phyloP scores from a whole-genome alignment of 2,329 filamentous ascomycete genomes.

The Colletotrichum filicis region DNA sequence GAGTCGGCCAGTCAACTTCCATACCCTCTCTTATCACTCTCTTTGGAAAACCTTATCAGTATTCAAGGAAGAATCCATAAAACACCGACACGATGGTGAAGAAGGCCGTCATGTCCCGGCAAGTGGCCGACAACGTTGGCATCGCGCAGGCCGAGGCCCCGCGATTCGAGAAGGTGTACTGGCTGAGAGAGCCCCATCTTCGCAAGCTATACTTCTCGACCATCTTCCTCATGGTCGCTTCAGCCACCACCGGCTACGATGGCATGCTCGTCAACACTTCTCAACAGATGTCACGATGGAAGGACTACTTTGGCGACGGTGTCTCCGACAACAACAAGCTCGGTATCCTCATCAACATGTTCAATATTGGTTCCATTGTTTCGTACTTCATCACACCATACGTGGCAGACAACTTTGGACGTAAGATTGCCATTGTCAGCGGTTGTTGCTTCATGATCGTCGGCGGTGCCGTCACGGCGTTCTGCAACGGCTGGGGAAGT shows the following conservation, averaged over 20 bases:
- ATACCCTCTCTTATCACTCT: constrained; percentile 13
- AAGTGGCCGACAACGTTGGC: constrained; percentile 45
- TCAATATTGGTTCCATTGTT: constrained; percentile 61
- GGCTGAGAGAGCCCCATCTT: constrained; percentile 67
- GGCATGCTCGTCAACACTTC: constrained; percentile 70
- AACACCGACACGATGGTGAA: constrained; percentile 30
- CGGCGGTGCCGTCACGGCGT: constrained; percentile 54
- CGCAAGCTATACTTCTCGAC: constrained; percentile 65
- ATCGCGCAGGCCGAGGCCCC: constrained; percentile 57
- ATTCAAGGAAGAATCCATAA: not conserved
- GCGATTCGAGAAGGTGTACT: constrained; percentile 64
- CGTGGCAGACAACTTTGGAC: constrained; percentile 55
- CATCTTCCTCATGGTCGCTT: constrained; percentile 67
- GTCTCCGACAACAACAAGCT: constrained; percentile 54
- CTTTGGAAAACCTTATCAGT: not conserved
- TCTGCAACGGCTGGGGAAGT: constrained; percentile 56
- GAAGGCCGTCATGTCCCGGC: constrained; percentile 30
- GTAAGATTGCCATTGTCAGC: constrained; percentile 54
- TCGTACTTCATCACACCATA: constrained; percentile 59
- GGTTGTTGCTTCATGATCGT: constrained; percentile 59
- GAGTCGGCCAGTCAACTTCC: constrained; percentile 29
- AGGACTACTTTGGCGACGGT: constrained; percentile 58
- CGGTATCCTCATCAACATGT: constrained; percentile 62
- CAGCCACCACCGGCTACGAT: constrained; percentile 72
- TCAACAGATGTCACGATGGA: constrained; percentile 66